Conservation (phyloP, 1,139 yeast species). For the Magnusiomyces tetraspermus region DNA sequence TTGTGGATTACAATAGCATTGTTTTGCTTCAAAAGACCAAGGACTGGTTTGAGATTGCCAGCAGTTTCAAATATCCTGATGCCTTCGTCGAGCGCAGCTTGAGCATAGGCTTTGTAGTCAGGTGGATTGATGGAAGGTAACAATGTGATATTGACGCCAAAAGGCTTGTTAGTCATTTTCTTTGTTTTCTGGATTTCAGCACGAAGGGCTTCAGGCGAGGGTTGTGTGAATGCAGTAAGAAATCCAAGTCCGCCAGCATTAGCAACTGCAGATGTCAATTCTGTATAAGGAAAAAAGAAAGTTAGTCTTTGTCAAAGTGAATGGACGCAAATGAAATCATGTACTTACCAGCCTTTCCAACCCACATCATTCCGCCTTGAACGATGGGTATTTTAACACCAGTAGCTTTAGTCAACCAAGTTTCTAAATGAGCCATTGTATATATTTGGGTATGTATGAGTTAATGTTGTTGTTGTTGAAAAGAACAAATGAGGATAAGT, state of each 20-base stretch:
- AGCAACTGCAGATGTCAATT: constrained; percentile 31
- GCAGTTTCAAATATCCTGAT: constrained; percentile 31
- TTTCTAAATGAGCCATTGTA: constrained; percentile 20
- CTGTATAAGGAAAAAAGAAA: constrained; percentile 9
- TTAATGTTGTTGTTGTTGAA: too few species aligned
- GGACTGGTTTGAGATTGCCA: constrained; percentile 29
- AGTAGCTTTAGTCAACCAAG: constrained; percentile 28
- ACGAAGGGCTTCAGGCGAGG: constrained; percentile 29
- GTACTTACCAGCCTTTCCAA: constrained; percentile 23
- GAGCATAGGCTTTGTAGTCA: constrained; percentile 29
- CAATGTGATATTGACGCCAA: constrained; percentile 32
- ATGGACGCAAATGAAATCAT: background rate
- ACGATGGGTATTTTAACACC: constrained; percentile 35
- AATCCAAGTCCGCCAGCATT: constrained; percentile 33
- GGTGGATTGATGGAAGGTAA: constrained; percentile 32
- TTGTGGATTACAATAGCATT: constrained; percentile 30
- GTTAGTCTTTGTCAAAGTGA: background rate
- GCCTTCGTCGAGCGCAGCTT: constrained; percentile 32
- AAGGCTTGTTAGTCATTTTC: constrained; percentile 25
- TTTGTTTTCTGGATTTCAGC: constrained; percentile 25
- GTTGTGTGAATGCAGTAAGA: constrained; percentile 30
- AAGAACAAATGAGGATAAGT: too few species aligned
- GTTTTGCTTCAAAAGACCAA: constrained; percentile 17
- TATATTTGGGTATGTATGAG: too few species aligned
- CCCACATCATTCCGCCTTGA: constrained; percentile 31